A percentile compares a stretch with the other conserved stretches of the same genome.
These are phyloP conservation scores for Cucurbita moschata DNA, from an alignment of 306 rosid genomes.

Conservation along the genomic window DNA sequence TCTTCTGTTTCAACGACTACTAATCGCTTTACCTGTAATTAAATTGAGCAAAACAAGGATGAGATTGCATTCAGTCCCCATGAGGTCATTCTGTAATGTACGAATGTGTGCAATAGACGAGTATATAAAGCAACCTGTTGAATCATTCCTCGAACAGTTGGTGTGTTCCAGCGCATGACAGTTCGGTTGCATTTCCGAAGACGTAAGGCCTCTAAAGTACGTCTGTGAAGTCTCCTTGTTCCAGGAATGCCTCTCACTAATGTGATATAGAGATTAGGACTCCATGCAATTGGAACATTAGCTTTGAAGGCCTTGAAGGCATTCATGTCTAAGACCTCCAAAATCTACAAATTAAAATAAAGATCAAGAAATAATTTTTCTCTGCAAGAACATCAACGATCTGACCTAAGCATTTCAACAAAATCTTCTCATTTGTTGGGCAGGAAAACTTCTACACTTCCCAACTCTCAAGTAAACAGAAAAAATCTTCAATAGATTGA, in stretches of 20 bases:
- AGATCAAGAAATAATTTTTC: background rate
- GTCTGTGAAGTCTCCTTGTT: slow-evolving; percentile 78
- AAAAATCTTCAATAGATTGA: background rate
- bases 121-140: slow-evolving; percentile 47
- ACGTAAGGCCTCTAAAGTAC: slow-evolving; percentile 76
- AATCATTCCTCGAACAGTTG: slow-evolving; percentile 83
- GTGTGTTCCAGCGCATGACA: slow-evolving; percentile 89
- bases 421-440: background rate
- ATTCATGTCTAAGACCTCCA: slow-evolving; percentile 43
- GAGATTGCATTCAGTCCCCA: background rate
- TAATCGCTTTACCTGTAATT: slow-evolving; percentile 67
- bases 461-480: background rate
- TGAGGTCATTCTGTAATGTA: background rate
- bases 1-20: slow-evolving; percentile 79
- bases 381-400: background rate
- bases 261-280: slow-evolving; percentile 69
- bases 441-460: background rate
- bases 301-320: slow-evolving; percentile 87
- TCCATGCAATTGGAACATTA: slow-evolving; percentile 70
- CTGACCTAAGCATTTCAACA: background rate
- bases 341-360: slow-evolving; percentile 21
- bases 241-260: slow-evolving; percentile 92
- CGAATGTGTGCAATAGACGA: background rate
- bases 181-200: slow-evolving; percentile 79
- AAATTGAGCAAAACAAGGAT: slow-evolving; percentile 5